Evolutionary conservation across 1,284 basidiomycete species (phyloP), one percentile per base, ranked within the genome.

Genomic region (Apiotrichum gamsii): DNA sequence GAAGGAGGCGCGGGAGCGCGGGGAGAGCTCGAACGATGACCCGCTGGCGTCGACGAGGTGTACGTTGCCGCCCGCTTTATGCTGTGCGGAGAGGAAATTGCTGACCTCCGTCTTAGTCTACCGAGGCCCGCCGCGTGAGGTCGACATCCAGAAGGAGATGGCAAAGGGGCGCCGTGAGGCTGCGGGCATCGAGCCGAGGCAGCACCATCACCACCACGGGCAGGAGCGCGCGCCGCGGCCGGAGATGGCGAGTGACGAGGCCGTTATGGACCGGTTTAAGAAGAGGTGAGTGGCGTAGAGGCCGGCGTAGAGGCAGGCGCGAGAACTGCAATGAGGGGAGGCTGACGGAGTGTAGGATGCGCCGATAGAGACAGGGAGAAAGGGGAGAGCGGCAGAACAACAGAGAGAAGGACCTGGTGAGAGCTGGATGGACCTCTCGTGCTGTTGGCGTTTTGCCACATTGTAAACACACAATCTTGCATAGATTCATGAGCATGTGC

Each of bases 191-290:
- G 39, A 23, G 77, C 79, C 14, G 76, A 80, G 25, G n/a, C 47
- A 28, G 21, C 4, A 77, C 79, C 51, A n/a, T n/a, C n/a, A n/a
- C n/a, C n/a, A n/a, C n/a, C n/a, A n/a, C n/a, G n/a, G n/a, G n/a
- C n/a, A 43, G 80, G 51, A 75, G 76, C 18, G 56, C 9, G 47
- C 43, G 33, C 54, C 54, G 10, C 36, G 55, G 8, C 52, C 59
- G 5, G 85, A 91, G 61, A 82, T 83, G 77, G 90, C 91, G 3
- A 95, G 90, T 2, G 93, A 96, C 60, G 90, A 95, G 62, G 67
- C 85, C 68, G 90, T 90, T 51, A 65, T 80, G 59, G 75, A 75
- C 49, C 64, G 74, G 18, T 76, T 76, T 69, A 74, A 72, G 62
- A 72, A 74, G 62, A 28, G 25, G 25, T 28, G 25, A 28, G 25